phyloP scores from a whole-genome alignment of 768 basidiomycete species.

The Tricholoma saponaceum region DNA sequence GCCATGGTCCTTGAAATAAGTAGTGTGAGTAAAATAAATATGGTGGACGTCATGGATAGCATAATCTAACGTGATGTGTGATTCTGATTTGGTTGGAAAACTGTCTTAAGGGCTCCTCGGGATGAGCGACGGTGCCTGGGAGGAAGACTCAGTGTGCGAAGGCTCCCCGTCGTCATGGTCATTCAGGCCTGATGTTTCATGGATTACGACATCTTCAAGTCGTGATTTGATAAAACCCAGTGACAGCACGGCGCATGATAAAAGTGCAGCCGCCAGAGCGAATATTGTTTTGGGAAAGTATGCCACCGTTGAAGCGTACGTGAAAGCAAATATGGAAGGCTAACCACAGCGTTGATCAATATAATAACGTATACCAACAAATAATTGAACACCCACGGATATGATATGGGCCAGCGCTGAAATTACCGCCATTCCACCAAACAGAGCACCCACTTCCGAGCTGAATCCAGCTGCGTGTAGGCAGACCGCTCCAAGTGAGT shows the following conservation, averaged over 20 bases:
- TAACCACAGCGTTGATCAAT: slow-evolving; percentile 19
- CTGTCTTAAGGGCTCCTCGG: background rate
- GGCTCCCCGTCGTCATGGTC: slow-evolving; percentile 3
- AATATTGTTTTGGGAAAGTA: slow-evolving; percentile 69
- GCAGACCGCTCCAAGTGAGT: slow-evolving; percentile 69
- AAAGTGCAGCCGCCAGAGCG: slow-evolving; percentile 50
- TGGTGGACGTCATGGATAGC: background rate
- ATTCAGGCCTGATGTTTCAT: slow-evolving; percentile 3
- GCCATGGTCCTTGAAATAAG: background rate
- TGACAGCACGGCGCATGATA: slow-evolving; percentile 44
- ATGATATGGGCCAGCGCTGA: slow-evolving; percentile 65
- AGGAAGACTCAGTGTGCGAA: background rate
- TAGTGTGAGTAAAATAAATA: background rate
- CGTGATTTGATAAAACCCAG: slow-evolving; percentile 33
- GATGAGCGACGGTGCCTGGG: background rate
- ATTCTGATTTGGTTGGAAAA: background rate
- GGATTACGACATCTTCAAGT: slow-evolving; percentile 10
- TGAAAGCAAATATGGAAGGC: slow-evolving; percentile 66
- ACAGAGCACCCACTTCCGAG: slow-evolving; percentile 54
- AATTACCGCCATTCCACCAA: slow-evolving; percentile 69
- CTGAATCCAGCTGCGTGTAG: slow-evolving; percentile 48
- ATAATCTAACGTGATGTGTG: background rate
- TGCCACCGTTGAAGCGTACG: slow-evolving; percentile 63
- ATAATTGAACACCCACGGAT: slow-evolving; percentile 30
- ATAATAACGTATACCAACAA: background rate